Conservation (phyloP, 257 asterid genomes). For the Nyctanthes arbortristis region DNA sequence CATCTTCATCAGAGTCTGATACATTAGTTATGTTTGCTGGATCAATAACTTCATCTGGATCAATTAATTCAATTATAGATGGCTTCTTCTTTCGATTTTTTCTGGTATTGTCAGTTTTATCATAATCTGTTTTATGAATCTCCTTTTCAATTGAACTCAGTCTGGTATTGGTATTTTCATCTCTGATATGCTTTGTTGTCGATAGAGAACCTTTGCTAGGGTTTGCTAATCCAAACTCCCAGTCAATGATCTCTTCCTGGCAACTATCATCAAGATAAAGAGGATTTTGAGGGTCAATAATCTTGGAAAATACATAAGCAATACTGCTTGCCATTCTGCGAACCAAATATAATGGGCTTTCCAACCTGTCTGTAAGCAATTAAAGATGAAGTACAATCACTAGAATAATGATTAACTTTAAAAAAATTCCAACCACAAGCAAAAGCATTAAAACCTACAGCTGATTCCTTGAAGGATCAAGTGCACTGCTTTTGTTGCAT, state of each 20-base stretch:
- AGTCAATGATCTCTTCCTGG: conserved; percentile 69
- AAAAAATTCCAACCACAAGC: conserved; percentile 22
- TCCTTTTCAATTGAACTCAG: conserved; percentile 36
- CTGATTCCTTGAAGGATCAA: conserved; percentile 93
- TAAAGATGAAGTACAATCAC: conserved; percentile 16
- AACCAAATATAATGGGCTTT: conserved; percentile 74
- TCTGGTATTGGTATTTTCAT: conserved; percentile 35
- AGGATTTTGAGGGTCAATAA: conserved; percentile 88
- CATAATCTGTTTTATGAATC: conserved; percentile 34
- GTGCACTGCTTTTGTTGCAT: conserved; percentile 73
- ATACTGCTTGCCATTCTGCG: conserved; percentile 93
- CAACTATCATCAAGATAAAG: conserved; percentile 84
- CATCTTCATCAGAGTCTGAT: conserved; percentile 47
- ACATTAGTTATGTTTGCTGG: conserved; percentile 58
- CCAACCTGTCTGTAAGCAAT: conserved; percentile 81
- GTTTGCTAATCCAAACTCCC: conserved; percentile 74
- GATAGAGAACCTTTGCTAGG: conserved; percentile 32
- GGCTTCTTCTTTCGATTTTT: conserved; percentile 43
- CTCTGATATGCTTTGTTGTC: conserved; percentile 25
- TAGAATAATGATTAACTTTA: conserved; percentile 7
- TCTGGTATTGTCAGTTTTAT: conserved; percentile 24
- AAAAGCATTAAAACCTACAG: conserved; percentile 45
- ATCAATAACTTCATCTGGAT: conserved; percentile 92
- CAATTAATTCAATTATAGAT: conserved; percentile 41
- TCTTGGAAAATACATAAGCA: conserved; percentile 84